A percentile compares a stretch with the other conserved stretches of the same genome.
phyloP scores from a whole-genome alignment of 257 asterid species.

The Mitragyna speciosa region DNA sequence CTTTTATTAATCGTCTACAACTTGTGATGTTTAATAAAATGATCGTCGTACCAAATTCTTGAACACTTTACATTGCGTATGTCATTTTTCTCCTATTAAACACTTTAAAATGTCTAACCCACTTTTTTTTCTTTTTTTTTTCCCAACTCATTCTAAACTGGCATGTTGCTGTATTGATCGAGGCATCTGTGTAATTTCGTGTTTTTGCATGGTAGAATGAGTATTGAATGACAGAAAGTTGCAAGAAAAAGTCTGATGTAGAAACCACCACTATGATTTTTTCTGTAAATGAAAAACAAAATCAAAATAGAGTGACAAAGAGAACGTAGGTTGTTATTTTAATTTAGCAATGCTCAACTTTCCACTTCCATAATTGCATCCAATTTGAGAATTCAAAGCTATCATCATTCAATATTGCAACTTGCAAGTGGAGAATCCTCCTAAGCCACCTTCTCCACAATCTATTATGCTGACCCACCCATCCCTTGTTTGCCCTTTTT shows the following conservation, averaged over 20 bases:
- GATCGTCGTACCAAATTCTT: not conserved
- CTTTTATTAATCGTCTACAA: not conserved
- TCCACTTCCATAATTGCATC: slow-evolving; percentile 41
- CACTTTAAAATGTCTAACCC: not conserved
- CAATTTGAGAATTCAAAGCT: slow-evolving; percentile 34
- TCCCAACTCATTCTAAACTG: not conserved
- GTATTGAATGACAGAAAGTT: not conserved
- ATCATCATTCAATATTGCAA: slow-evolving; percentile 34
- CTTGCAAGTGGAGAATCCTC: slow-evolving; percentile 44
- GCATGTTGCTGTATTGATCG: not conserved
- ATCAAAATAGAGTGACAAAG: slow-evolving; percentile 15
- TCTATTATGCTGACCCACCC: slow-evolving; percentile 34
- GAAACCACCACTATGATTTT: slow-evolving; percentile 9
- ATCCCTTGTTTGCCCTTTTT: slow-evolving; percentile 22
- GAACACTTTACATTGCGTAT: not conserved
- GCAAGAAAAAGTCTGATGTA: slow-evolving; percentile 9
- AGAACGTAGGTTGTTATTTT: slow-evolving; percentile 15
- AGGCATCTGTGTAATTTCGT: not conserved
- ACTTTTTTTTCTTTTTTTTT: no score
- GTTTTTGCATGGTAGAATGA: no score
- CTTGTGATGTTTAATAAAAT: not conserved
- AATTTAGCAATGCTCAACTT: slow-evolving; percentile 15
- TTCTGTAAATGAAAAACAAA: slow-evolving; percentile 4
- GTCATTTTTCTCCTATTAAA: not conserved
- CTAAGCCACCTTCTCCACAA: slow-evolving; percentile 54